These are phyloP conservation scores for Abrus precatorius DNA, from an alignment of 306 rosid genomes.

Conservation along the genomic window DNA sequence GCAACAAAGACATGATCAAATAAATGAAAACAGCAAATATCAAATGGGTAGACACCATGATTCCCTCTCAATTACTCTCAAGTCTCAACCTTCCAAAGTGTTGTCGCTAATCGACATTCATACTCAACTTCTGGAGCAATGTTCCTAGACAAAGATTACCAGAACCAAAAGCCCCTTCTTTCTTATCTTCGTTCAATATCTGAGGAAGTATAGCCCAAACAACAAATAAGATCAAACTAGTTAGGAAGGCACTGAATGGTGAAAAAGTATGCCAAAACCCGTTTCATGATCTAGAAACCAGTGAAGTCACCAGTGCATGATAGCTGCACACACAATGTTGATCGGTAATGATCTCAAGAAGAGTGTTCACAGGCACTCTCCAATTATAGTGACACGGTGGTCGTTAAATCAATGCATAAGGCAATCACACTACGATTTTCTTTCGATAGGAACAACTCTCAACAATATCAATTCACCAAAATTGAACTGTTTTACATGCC, in stretches of 20 bases:
- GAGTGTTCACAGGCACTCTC: slow-evolving; percentile 22
- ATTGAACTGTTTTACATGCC: slow-evolving; percentile 13
- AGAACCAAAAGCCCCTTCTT: background rate
- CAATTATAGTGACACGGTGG: background rate
- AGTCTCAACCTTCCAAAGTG: slow-evolving; percentile 32
- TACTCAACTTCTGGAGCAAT: background rate
- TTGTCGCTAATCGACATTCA: background rate
- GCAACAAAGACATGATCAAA: slow-evolving; percentile 24
- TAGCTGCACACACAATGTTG: slow-evolving; percentile 19
- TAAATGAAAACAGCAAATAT: slow-evolving; percentile 36
- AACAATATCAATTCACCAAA: slow-evolving; percentile 13
- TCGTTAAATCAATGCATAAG: background rate
- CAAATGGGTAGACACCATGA: slow-evolving; percentile 37
- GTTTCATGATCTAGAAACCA: slow-evolving; percentile 8
- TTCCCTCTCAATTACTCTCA: slow-evolving; percentile 32
- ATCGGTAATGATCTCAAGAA: background rate
- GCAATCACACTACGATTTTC: slow-evolving; percentile 1
- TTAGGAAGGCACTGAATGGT: slow-evolving; percentile 15
- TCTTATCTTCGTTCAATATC: background rate
- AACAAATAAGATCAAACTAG: slow-evolving; percentile 3
- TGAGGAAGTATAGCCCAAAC: background rate
- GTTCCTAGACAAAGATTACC: background rate
- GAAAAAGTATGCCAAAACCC: background rate
- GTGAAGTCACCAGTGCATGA: slow-evolving; percentile 1
- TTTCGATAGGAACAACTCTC: slow-evolving; percentile 8